A percentile compares a stretch with the other conserved stretches of the same genome.
Conservation (phyloP, 83 land plant genomes). For the Picea mariana region DNA sequence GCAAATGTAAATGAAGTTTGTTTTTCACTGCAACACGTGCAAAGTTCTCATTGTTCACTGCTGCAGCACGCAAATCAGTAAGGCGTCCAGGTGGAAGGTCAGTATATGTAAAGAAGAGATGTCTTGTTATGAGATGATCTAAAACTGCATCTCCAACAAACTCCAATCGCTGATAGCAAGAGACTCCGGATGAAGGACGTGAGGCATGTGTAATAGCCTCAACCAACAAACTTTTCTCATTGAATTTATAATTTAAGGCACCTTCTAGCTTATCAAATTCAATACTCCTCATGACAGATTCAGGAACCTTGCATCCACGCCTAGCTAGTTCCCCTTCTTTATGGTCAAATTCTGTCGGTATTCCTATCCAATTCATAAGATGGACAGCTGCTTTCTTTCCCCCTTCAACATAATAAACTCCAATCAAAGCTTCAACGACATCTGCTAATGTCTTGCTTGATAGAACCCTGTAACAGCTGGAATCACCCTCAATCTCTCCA, state of each 20-base stretch:
- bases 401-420: slow-evolving; percentile 97
- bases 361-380: slow-evolving; percentile 98
- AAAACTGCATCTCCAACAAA: slow-evolving; percentile 99
- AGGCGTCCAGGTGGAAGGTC: slow-evolving; percentile 95
- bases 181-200: slow-evolving; percentile 95
- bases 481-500: slow-evolving; percentile 93
- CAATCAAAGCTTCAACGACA: slow-evolving; percentile 98
- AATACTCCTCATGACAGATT: slow-evolving; percentile 72
- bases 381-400: slow-evolving; percentile 88
- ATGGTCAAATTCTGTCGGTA: slow-evolving; percentile 73
- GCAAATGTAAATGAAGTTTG: slow-evolving; percentile 87
- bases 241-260: slow-evolving; percentile 63
- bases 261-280: slow-evolving; percentile 78
- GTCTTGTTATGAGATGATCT: slow-evolving; percentile 93
- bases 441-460: slow-evolving; percentile 99
- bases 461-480: slow-evolving; percentile 91
- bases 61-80: no score
- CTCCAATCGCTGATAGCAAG: slow-evolving; percentile 95
- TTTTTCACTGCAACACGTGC: no score
- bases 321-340: slow-evolving; percentile 46
- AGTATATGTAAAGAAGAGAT: slow-evolving; percentile 88
- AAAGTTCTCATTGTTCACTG: no score
- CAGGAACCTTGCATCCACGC: slow-evolving; percentile 66
- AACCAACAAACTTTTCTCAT: slow-evolving; percentile 68
- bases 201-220: slow-evolving; percentile 99